phyloP scores from a whole-genome alignment of 768 basidiomycete species.

The Ramaria sp. region DNA sequence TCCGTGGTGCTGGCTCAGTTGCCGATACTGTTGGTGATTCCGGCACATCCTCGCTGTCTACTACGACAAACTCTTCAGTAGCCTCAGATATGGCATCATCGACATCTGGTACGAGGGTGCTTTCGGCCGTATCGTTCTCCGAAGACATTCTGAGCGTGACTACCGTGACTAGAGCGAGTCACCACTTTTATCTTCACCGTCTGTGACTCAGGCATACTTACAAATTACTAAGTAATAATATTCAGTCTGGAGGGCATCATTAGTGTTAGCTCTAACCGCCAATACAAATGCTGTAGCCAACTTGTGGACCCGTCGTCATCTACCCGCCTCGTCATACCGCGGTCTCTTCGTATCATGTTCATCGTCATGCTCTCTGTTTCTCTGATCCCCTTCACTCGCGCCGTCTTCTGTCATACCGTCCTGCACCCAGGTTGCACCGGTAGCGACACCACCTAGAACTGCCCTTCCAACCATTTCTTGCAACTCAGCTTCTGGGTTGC shows the following conservation, averaged over 20 bases:
- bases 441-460: conserved; percentile 55
- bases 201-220: too few species aligned
- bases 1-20: background rate
- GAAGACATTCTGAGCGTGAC: background rate
- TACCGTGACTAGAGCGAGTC: too few species aligned
- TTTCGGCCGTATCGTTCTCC: background rate
- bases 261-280: too few species aligned
- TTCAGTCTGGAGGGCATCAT: too few species aligned
- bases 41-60: background rate
- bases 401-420: conserved; percentile 13
- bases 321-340: background rate
- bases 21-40: background rate
- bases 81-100: background rate
- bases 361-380: background rate
- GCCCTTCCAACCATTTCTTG: conserved; percentile 48
- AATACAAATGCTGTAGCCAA: background rate
- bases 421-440: conserved; percentile 47
- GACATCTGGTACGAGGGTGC: background rate
- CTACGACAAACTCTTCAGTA: conserved; percentile 3
- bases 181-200: too few species aligned
- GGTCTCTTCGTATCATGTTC: background rate
- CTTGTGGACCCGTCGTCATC: background rate
- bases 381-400: conserved; percentile 49
- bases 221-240: too few species aligned
- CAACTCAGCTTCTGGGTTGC: conserved; percentile 52